Evolutionary conservation across 352 stramenopile species (phyloP).

Genomic region (Phytopythium mirpurense): DNA sequence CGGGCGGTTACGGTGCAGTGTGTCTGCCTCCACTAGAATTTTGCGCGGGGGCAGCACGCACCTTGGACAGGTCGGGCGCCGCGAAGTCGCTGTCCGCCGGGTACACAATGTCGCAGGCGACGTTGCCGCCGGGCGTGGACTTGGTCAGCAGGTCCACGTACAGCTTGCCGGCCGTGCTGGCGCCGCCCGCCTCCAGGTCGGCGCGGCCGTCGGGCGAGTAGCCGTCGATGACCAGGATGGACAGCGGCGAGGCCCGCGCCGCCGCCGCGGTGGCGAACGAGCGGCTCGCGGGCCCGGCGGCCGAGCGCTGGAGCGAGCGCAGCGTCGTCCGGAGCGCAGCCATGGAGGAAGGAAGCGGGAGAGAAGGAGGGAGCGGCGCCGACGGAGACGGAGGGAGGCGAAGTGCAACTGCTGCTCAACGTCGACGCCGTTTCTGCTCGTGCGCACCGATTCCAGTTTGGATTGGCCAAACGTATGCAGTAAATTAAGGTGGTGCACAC

Average conservation of each 20-base stretch:
- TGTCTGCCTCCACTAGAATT: too few species aligned
- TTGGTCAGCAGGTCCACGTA: conserved; percentile 62
- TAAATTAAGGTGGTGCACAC: background rate
- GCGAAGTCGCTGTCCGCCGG: conserved; percentile 62
- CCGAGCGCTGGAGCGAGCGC: background rate
- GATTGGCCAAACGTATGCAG: background rate
- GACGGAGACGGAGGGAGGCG: background rate
- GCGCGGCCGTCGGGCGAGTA: conserved; percentile 66
- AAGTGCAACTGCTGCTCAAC: background rate
- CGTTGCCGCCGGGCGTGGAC: conserved; percentile 43
- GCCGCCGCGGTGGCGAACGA: background rate
- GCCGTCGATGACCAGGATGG: conserved; percentile 71
- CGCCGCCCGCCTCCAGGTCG: conserved; percentile 60
- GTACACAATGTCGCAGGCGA: conserved; percentile 55
- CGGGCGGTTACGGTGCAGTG: too few species aligned
- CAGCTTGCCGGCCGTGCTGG: conserved; percentile 62
- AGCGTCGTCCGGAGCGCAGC: background rate
- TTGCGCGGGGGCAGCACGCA: too few species aligned
- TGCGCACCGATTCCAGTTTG: background rate
- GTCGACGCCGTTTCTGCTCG: background rate
- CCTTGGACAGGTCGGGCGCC: conserved; percentile 50
- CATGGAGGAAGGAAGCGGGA: background rate
- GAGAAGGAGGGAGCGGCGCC: background rate
- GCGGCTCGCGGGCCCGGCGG: background rate
- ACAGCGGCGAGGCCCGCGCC: conserved; percentile 19